Evolutionary conservation across 169 alveolate species (phyloP), one percentile per base, ranked within the genome.

Genomic region (Plasmodium relictum): DNA sequence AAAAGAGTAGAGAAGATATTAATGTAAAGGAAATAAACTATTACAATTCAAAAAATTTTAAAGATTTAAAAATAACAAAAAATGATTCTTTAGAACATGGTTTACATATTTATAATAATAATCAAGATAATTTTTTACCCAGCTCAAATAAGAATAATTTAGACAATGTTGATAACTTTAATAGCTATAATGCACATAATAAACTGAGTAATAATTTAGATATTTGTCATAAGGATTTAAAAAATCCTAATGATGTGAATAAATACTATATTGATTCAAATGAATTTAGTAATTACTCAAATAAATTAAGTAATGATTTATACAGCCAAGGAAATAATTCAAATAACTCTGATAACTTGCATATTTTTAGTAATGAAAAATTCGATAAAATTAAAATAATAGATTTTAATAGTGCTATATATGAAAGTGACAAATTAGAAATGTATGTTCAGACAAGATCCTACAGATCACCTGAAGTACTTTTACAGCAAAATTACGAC

Each of bases 391-490:
- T 98, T 66, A 98, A 98, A 95, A 95, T 98, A 41, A 97, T 98
- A 41, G 99, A 98, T 89, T 98, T 98, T 91, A 99, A 99, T 10
- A 96, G 99, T 39, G 91, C 97, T 62, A 97, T 99, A 93, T 97
- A 95, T 80, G 95, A 96, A n/a, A 97, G 96, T 88, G 99, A 98
- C 85, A 96, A 96, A 63, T 92, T 97, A 62, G 94, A 95, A 74
- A 94, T 97, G 74, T 99, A 99, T 92, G 97, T 98, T 7, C 99
- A 99, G 93, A 96, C 99, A 48, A 93, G 99, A 70, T 95, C 98
- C 24, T 98, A 99, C 92, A 90, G 99, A 66, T 99, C 99, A 3
- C 99, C 99, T n/a, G 99, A 98, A 94, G 99, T 96, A 65, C 96
- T 98, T 56, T 95, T 99, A 74, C 99, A 99, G 61, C 97, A 98